Conservation (phyloP, 1,284 basidiomycete genomes). For the Pholiota adiposa region DNA sequence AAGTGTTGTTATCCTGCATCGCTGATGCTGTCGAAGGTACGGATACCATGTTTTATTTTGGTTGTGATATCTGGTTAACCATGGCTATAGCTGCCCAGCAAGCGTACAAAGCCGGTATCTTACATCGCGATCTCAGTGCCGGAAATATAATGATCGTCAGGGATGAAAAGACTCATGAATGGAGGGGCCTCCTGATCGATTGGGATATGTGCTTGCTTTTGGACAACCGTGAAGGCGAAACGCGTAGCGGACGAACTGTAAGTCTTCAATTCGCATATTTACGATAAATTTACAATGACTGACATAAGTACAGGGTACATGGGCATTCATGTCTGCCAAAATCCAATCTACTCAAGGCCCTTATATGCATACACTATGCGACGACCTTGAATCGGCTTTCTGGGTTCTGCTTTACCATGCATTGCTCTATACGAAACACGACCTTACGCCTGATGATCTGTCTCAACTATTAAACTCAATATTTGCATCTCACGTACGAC, state of each 20-base stretch:
- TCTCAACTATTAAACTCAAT: background rate
- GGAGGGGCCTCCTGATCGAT: conserved; percentile 9
- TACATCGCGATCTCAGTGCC: background rate
- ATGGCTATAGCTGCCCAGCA: background rate
- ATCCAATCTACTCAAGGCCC: background rate
- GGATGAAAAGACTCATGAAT: conserved; percentile 4
- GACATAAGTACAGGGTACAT: background rate
- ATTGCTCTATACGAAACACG: background rate
- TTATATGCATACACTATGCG: background rate
- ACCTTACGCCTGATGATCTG: background rate
- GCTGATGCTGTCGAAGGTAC: background rate
- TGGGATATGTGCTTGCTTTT: conserved; percentile 7
- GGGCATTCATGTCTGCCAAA: background rate
- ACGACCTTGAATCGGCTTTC: background rate
- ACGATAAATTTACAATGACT: background rate
- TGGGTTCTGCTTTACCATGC: background rate
- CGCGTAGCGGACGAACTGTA: background rate
- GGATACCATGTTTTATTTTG: background rate
- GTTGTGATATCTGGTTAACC: too few relatives aligned
- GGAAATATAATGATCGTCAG: conserved; percentile 7
- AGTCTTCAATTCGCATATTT: background rate
- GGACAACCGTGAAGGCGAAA: background rate
- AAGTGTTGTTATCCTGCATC: background rate
- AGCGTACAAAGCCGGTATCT: background rate
- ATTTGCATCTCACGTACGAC: background rate